These are phyloP conservation scores for Gnomoniopsis sp. DNA, from an alignment of 2,329 filamentous ascomycete species.

Conservation along the genomic window DNA sequence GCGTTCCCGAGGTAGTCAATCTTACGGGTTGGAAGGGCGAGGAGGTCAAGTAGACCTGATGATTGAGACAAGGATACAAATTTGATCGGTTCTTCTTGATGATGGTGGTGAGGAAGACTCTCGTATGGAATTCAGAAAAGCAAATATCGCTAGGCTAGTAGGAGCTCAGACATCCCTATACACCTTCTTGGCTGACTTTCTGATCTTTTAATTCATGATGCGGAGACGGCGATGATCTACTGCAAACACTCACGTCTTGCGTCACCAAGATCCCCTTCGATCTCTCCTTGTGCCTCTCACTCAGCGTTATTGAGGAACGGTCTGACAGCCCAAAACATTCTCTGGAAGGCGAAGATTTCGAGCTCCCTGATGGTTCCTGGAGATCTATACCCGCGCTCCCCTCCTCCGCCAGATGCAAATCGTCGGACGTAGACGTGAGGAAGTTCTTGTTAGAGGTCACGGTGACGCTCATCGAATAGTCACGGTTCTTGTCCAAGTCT, in stretches of 20 bases:
- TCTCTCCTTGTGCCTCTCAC: not conserved
- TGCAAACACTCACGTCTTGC: not conserved
- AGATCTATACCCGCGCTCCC: not conserved
- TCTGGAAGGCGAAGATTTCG: not conserved
- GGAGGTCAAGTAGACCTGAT: not conserved
- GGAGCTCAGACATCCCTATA: too few relatives aligned
- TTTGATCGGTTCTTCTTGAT: too few relatives aligned
- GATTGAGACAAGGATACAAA: too few relatives aligned
- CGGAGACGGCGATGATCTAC: too few relatives aligned
- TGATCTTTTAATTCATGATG: too few relatives aligned
- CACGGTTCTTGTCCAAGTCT: not conserved
- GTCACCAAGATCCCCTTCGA: not conserved
- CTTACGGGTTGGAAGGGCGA: conserved; percentile 41
- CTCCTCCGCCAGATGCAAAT: not conserved
- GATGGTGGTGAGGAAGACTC: too few relatives aligned
- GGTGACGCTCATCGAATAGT: not conserved
- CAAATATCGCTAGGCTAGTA: too few relatives aligned
- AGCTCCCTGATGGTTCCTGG: not conserved
- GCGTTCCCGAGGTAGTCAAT: conserved; percentile 46
- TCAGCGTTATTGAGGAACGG: not conserved
- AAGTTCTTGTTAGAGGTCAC: not conserved
- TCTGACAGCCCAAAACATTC: not conserved
- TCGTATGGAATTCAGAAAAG: too few relatives aligned
- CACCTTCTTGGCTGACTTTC: too few relatives aligned
- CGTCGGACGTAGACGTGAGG: not conserved